A percentile compares a stretch with the other conserved stretches of the same genome.
These are phyloP conservation scores for Cystobasidium ongulense DNA, from an alignment of 768 basidiomycete species.

Conservation along the genomic window DNA sequence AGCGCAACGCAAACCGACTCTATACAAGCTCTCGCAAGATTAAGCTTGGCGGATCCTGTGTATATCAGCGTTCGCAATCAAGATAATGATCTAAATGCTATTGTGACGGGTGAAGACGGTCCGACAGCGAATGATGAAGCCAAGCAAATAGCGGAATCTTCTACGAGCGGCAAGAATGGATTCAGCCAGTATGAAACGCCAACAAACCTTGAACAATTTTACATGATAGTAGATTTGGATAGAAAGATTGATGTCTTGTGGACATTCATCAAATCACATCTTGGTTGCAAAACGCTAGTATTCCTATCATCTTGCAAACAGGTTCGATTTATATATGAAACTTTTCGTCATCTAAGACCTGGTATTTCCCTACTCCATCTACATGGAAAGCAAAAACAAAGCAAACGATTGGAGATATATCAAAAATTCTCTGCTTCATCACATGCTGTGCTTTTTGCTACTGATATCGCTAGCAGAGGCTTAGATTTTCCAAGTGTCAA, in stretches of 20 bases:
- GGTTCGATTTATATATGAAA: slow-evolving; percentile 88
- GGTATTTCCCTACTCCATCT: slow-evolving; percentile 85
- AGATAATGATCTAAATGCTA: slow-evolving; percentile 36
- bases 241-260: slow-evolving; percentile 83
- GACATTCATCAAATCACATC: slow-evolving; percentile 88
- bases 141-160: neutral
- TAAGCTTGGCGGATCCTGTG: slow-evolving; percentile 74
- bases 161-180: slow-evolving; percentile 38
- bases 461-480: slow-evolving; percentile 91
- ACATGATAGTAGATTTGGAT: slow-evolving; percentile 71
- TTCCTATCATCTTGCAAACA: slow-evolving; percentile 95
- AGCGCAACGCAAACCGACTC: slow-evolving; percentile 93
- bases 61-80: slow-evolving; percentile 58
- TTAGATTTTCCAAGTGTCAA: slow-evolving; percentile 93
- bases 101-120: neutral
- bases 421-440: slow-evolving; percentile 70
- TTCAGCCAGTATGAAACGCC: slow-evolving; percentile 55
- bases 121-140: neutral
- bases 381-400: slow-evolving; percentile 93
- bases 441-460: slow-evolving; percentile 82
- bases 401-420: slow-evolving; percentile 74
- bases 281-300: slow-evolving; percentile 81
- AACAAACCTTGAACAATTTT: slow-evolving; percentile 74
- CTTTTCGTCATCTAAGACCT: slow-evolving; percentile 90
- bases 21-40: slow-evolving; percentile 74